These are phyloP conservation scores for Vairimorpha necatrix DNA, from an alignment of 371 early-diverging fungal species.

Conservation along the genomic window DNA sequence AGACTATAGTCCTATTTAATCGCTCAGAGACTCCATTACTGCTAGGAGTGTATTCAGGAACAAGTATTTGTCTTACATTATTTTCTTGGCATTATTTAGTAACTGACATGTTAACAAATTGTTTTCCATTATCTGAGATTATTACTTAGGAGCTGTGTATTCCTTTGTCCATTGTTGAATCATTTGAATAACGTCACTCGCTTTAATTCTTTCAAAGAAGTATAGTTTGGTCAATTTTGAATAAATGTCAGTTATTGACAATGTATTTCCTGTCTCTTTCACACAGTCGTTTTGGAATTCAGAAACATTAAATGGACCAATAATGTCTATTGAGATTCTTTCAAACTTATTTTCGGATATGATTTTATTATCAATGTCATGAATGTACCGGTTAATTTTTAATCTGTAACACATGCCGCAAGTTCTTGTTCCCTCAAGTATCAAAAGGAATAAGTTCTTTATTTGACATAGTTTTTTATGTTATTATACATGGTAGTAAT, in stretches of 20 bases:
- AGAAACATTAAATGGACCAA: not conserved
- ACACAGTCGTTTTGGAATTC: not conserved
- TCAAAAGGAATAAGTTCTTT: no score
- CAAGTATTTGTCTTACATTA: not conserved
- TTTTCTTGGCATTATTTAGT: no score
- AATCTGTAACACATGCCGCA: not conserved
- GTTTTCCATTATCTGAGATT: constrained; percentile 33
- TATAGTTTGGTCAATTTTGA: not conserved
- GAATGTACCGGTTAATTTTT: not conserved
- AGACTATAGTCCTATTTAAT: not conserved
- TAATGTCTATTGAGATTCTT: no score
- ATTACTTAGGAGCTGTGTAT: not conserved
- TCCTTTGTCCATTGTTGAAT: not conserved
- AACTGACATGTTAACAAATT: constrained; percentile 12
- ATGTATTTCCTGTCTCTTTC: no score
- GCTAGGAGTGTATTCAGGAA: not conserved
- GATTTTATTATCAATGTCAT: not conserved
- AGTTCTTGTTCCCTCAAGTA: not conserved
- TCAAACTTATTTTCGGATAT: not conserved
- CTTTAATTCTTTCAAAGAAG: not conserved
- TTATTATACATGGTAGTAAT: not conserved
- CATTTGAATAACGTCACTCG: not conserved
- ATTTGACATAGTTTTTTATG: no score
- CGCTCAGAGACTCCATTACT: no score
- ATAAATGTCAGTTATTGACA: constrained; percentile 2